Evolutionary conservation across 768 basidiomycete genomes (phyloP).

Genomic region (Pilatotrama ljubarskyi): DNA sequence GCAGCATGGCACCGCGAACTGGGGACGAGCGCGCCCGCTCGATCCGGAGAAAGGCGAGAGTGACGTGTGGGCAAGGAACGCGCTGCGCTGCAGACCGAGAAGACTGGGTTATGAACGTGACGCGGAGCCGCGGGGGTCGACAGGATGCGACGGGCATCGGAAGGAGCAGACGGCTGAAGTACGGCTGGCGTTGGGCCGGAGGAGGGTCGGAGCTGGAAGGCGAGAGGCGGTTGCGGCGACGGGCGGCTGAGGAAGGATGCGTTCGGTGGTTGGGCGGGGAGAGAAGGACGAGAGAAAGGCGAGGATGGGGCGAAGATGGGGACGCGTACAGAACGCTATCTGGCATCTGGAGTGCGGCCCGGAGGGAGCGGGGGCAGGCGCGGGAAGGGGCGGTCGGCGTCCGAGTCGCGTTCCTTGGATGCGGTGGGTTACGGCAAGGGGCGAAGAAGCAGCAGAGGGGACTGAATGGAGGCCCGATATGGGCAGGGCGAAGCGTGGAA

Average conservation of each 20-base stretch:
- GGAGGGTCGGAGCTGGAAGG: not conserved
- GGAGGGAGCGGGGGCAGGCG: not conserved
- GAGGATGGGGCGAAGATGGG: not conserved
- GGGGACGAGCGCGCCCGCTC: not conserved
- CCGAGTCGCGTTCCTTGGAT: no score
- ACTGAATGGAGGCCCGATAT: not conserved
- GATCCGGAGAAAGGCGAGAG: not conserved
- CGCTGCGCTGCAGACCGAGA: not conserved
- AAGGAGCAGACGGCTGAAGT: not conserved
- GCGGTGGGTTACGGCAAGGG: constrained; percentile 5
- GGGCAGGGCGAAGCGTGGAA: not conserved
- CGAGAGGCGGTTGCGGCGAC: not conserved
- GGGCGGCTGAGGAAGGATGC: not conserved
- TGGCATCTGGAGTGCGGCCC: constrained; percentile 13
- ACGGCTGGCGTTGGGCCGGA: not conserved
- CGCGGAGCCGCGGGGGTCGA: constrained; percentile 1
- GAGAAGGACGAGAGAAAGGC: not conserved
- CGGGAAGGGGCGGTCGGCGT: not conserved
- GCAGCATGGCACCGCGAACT: no score
- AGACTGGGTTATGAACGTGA: not conserved
- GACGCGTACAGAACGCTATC: constrained; percentile 8
- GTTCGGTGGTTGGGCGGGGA: constrained; percentile 1
- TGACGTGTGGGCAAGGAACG: not conserved
- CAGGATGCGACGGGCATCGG: not conserved
- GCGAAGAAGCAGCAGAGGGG: not conserved